Conservation (phyloP, 2,329 filamentous ascomycete genomes). For the Penicillium occitanis region DNA sequence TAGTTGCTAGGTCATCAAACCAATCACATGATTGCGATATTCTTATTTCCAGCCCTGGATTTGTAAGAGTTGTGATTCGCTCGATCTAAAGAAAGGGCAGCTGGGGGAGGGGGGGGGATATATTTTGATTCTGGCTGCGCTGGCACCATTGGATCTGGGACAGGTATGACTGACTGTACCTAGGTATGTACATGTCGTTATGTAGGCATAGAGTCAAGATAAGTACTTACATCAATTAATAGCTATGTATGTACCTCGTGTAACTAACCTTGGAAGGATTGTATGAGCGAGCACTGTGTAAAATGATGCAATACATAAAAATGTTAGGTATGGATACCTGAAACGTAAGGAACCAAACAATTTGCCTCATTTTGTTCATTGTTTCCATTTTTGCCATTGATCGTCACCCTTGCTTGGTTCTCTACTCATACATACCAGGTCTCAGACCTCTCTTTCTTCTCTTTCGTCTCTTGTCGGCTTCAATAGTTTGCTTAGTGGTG, state of each 20-base stretch:
- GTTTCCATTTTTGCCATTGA: not conserved
- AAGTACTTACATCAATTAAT: not conserved
- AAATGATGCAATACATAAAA: not conserved
- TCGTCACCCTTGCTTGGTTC: not conserved
- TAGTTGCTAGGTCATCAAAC: not conserved
- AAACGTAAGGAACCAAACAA: not conserved
- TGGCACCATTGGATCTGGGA: not conserved
- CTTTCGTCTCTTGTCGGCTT: not conserved
- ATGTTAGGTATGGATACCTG: not conserved
- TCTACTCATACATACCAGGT: not conserved
- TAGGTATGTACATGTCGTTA: not conserved
- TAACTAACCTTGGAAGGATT: not conserved
- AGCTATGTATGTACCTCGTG: not conserved
- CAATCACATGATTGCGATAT: not conserved
- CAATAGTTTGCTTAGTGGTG: not conserved
- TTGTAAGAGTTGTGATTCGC: not conserved
- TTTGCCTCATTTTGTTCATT: not conserved
- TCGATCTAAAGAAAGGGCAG: not conserved
- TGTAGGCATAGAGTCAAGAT: not conserved
- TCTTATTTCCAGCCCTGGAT: not conserved
- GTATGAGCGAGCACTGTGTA: not conserved
- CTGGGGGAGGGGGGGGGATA: no score
- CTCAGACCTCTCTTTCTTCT: not conserved
- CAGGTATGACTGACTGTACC: not conserved
- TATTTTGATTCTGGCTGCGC: slow-evolving; percentile 5